These are phyloP conservation scores for Scorias spongiosa DNA, from an alignment of 2,329 filamentous ascomycete genomes.

Conservation along the genomic window DNA sequence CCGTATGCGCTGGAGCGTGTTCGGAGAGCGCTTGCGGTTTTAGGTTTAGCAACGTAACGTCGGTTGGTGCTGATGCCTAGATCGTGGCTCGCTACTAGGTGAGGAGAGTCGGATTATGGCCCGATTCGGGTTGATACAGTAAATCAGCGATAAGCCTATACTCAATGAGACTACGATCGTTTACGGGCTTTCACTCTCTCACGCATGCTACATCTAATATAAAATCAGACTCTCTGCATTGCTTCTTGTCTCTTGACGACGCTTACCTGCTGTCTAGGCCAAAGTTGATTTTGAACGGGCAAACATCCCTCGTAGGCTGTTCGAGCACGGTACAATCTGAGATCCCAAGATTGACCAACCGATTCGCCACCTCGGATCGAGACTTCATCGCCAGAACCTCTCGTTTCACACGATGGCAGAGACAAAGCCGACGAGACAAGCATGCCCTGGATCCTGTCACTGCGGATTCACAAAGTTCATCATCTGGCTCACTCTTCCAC, in stretches of 20 bases:
- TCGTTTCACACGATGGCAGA: conserved; percentile 14
- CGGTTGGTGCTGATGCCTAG: no score
- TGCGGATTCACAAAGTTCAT: conserved; percentile 25
- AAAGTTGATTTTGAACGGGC: no score
- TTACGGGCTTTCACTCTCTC: no score
- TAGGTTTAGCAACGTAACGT: no score
- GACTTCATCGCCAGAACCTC: conserved; percentile 4
- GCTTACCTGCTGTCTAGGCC: neutral
- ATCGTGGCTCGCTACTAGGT: no score
- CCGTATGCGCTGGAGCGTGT: no score
- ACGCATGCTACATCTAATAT: neutral
- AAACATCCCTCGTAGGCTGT: no score
- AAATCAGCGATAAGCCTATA: neutral
- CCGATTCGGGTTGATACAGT: neutral
- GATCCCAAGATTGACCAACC: no score
- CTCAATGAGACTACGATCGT: neutral
- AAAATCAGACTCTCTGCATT: neutral
- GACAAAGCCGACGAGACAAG: conserved; percentile 11
- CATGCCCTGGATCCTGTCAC: conserved; percentile 24
- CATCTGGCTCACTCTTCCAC: conserved; percentile 24
- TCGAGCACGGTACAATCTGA: no score
- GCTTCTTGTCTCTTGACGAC: neutral
- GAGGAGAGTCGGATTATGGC: neutral
- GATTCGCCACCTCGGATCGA: neutral
- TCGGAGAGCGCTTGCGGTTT: no score